These are phyloP conservation scores for Moesziomyces antarcticus DNA, from an alignment of 1,284 basidiomycete species.

Conservation along the genomic window DNA sequence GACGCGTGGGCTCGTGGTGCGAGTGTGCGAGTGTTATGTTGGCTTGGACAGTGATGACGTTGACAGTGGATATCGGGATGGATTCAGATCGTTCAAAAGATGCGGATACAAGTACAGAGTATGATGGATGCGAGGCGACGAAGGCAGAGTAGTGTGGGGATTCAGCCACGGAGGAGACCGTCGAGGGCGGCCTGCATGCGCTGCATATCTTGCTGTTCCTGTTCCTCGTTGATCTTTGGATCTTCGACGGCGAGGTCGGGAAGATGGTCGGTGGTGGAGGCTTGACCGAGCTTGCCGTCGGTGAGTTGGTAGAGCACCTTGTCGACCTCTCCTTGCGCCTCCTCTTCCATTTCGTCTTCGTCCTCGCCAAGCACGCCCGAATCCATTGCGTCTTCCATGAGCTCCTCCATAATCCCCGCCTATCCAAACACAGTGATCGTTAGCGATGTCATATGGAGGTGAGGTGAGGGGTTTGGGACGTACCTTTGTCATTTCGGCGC, in stretches of 20 bases:
- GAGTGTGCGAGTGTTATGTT: no score
- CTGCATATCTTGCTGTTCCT: slow-evolving; percentile 59
- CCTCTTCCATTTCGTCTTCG: slow-evolving; percentile 93
- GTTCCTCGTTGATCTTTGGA: slow-evolving; percentile 40
- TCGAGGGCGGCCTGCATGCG: slow-evolving; percentile 66
- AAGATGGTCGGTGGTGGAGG: slow-evolving; percentile 50
- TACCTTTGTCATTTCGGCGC: slow-evolving; percentile 96
- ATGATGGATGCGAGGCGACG: background rate
- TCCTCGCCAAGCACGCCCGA: slow-evolving; percentile 72
- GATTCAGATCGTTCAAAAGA: background rate
- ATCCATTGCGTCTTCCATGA: slow-evolving; percentile 70
- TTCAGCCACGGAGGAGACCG: slow-evolving; percentile 59
- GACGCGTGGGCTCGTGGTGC: no score
- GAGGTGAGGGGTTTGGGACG: background rate
- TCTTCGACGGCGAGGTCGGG: slow-evolving; percentile 53
- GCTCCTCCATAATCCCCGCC: slow-evolving; percentile 70
- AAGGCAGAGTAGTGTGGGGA: background rate
- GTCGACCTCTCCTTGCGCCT: slow-evolving; percentile 96
- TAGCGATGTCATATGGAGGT: no score
- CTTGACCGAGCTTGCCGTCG: slow-evolving; percentile 78
- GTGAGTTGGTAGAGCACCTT: slow-evolving; percentile 96
- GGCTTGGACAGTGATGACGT: no score
- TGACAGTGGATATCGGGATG: background rate
- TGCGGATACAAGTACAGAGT: slow-evolving; percentile 2
- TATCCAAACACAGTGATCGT: background rate